phyloP scores from a whole-genome alignment of 176 grass and related monocot species.

The Puccinellia tenuiflora region DNA sequence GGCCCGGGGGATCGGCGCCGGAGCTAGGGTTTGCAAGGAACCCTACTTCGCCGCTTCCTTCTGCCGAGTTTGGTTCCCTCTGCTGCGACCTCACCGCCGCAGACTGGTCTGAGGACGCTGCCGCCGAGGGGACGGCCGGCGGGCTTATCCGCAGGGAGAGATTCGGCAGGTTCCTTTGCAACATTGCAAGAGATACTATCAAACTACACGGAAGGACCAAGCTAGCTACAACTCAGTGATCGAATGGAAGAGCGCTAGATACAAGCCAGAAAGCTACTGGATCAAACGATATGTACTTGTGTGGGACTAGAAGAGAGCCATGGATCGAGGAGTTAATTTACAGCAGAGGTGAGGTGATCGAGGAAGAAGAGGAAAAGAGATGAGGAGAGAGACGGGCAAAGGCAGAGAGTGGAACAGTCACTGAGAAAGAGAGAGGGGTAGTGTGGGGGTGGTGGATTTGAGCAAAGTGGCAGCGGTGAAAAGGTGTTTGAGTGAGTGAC shows the following conservation, averaged over 20 bases:
- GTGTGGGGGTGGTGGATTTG: constrained; percentile 29
- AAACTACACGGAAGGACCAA: neutral
- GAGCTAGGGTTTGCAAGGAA: constrained; percentile 47
- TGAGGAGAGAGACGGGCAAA: constrained; percentile 22
- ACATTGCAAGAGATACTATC: constrained; percentile 29
- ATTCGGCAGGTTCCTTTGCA: constrained; percentile 49
- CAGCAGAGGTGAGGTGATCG: constrained; percentile 24
- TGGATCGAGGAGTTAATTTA: constrained; percentile 10
- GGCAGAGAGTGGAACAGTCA: constrained; percentile 34
- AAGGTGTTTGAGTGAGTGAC: constrained; percentile 11
- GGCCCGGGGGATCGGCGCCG: constrained; percentile 25
- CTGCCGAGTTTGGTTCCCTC: constrained; percentile 13
- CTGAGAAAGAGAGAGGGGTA: constrained; percentile 48
- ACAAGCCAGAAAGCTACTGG: neutral
- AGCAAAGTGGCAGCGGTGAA: constrained; percentile 52
- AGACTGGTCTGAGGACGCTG: neutral
- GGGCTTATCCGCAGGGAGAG: constrained; percentile 81
- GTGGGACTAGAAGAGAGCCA: neutral
- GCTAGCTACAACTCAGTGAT: neutral
- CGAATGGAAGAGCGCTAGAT: neutral
- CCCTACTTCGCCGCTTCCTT: constrained; percentile 37
- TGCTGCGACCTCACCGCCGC: neutral
- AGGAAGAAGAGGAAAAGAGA: constrained; percentile 3
- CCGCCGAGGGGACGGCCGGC: constrained; percentile 27
- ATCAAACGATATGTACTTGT: constrained; percentile 3